Conservation (phyloP, 2,329 filamentous ascomycete genomes). For the Pseudogymnoascus sp. region DNA sequence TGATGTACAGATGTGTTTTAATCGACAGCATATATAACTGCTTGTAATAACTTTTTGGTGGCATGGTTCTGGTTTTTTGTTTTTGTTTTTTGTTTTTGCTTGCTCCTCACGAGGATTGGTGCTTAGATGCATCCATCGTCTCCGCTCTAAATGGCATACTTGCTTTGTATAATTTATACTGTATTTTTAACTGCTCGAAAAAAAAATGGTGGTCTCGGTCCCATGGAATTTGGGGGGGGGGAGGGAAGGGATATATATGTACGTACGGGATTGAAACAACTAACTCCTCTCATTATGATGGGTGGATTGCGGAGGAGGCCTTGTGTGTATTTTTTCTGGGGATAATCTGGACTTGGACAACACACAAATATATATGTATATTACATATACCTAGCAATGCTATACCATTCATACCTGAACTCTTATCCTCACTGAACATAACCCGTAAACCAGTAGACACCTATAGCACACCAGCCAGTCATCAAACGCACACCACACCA, state of each 20-base stretch:
- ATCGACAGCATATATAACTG: neutral
- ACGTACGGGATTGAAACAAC: neutral
- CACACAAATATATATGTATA: neutral
- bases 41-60: neutral
- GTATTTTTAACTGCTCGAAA: neutral
- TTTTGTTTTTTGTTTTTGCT: too few species aligned
- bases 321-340: neutral
- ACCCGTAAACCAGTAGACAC: too few species aligned
- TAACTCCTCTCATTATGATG: constrained; percentile 6
- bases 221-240: neutral
- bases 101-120: neutral
- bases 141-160: neutral
- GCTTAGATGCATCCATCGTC: neutral
- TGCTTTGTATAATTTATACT: neutral
- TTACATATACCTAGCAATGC: neutral
- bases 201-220: neutral
- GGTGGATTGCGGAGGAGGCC: neutral
- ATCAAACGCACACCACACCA: too few species aligned
- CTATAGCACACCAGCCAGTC: too few species aligned
- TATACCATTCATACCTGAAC: neutral
- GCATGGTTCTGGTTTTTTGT: neutral
- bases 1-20: neutral
- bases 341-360: neutral
- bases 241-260: neutral
- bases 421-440: too few species aligned